Evolutionary conservation across 2,329 filamentous ascomycete species (phyloP).

Genomic region (Colletotrichum simmondsii): DNA sequence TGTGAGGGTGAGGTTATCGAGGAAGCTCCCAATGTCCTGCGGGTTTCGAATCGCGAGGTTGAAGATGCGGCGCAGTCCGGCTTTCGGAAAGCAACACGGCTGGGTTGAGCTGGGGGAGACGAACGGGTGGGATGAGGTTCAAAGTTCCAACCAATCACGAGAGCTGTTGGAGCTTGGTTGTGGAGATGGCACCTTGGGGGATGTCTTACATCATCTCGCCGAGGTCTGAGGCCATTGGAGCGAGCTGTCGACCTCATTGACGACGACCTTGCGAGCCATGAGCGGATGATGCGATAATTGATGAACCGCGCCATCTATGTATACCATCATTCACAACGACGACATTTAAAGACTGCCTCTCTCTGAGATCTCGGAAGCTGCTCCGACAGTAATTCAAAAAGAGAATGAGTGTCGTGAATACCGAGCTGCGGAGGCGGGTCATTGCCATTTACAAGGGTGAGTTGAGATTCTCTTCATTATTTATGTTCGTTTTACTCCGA

Average conservation of each 20-base stretch:
- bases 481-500: neutral
- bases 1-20: neutral
- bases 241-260: conserved; percentile 1
- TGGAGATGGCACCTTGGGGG: neutral
- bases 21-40: neutral
- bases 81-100: neutral
- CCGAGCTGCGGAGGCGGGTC: conserved; percentile 78
- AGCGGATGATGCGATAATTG: neutral
- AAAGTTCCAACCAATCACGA: neutral
- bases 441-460: conserved; percentile 89
- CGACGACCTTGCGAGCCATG: neutral
- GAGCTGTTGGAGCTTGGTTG: neutral
- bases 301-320: neutral
- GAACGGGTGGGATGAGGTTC: neutral
- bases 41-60: neutral
- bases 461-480: neutral
- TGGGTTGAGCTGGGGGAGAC: neutral
- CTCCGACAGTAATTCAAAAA: too few species aligned
- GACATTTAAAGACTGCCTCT: neutral
- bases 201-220: conserved; percentile 14
- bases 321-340: neutral
- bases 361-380: neutral
- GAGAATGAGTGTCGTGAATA: conserved; percentile 49
- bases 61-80: neutral
- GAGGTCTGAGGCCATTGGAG: neutral